Percentiles rank a stretch among this genome's conserved stretches.
phyloP scores from a whole-genome alignment of 257 asterid genomes.

The Osmanthus fragrans region DNA sequence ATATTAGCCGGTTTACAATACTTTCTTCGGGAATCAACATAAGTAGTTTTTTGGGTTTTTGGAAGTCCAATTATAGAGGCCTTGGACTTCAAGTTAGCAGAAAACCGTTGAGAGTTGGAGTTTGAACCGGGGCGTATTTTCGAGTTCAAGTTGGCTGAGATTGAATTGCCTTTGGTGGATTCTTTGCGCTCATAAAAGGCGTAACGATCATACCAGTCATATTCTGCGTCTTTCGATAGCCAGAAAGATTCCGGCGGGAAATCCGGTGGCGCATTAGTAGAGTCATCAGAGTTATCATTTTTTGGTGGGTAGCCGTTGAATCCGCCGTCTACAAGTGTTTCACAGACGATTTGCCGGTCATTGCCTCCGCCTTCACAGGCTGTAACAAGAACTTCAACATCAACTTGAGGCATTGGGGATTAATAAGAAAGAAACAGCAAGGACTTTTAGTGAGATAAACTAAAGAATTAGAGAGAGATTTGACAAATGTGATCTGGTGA shows the following conservation, averaged over 20 bases:
- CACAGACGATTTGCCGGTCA: conserved; percentile 60
- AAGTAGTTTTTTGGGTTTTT: not conserved
- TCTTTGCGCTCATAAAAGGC: not conserved
- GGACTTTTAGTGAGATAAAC: not conserved
- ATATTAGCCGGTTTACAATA: not conserved
- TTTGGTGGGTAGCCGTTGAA: not conserved
- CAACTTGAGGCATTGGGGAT: conserved; percentile 56
- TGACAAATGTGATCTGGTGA: not conserved
- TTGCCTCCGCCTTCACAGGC: conserved; percentile 44
- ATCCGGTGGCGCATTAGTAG: conserved; percentile 18
- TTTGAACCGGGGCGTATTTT: not conserved
- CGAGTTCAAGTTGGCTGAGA: not conserved
- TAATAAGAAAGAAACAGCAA: not conserved
- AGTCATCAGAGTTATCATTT: not conserved
- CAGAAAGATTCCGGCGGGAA: not conserved
- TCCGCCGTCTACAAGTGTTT: conserved; percentile 25
- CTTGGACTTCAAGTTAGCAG: not conserved
- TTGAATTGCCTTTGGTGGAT: not conserved
- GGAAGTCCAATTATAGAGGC: not conserved
- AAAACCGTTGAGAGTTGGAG: not conserved
- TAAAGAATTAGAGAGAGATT: conserved; percentile 16
- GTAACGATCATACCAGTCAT: not conserved
- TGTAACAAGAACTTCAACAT: conserved; percentile 52
- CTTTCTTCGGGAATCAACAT: not conserved
- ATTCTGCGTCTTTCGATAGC: not conserved